Base-by-base conservation (phyloP, 2,329 filamentous ascomycete genomes). In the Diaporthe nobilis region DNA sequence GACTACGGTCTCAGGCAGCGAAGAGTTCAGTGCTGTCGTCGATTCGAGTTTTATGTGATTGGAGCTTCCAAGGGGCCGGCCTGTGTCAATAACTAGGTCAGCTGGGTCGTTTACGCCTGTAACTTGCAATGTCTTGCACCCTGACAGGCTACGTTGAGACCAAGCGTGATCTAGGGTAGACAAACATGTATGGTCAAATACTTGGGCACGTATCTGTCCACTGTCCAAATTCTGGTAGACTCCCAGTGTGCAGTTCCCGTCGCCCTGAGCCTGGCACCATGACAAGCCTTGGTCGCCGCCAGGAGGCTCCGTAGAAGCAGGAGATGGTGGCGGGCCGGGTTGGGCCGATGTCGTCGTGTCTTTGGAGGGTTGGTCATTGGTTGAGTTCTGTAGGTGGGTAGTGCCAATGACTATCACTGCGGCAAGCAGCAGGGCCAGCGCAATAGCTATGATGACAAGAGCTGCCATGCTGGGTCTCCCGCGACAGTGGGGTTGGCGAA, bases 171-270 rank as follows among this genome's bases (percentile, higher is more conserved):
- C 4, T 0, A 15, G 65, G 49, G 13, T 5, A 20, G 9, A 55
- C 65, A 6, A 42, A 70, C 65, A 70, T 8, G 13, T 28, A 20
- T 70, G 65, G 37, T 70, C 65, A 22, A 55, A 70, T 3, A 70
- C 34, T 42, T 55, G 49, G 34, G 65, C 65, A 55, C 49, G 65
- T 42, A 70, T 70, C 9, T 70, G 47, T 13, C 65, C 65, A 28
- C 34, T 70, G 1, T 70, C 65, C 22, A 70, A 2, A 15, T 70
- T 55, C 49, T 70, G 65, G 34, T 70, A 37, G 3, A 70, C 65
- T 15, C 65, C 65, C 17, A 70, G 34, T 15, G 65, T 70, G 10
- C 65, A 70, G 4, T 20, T 55, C 4, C 65, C 65, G 1, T 55
- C 65, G 9, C 6, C 65, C 49, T 28, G n/a, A 0, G 9, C 6